A percentile compares a stretch with the other conserved stretches of the same genome.
Evolutionary conservation across 192 early-diverging fungal species (phyloP).

Genomic region (Glomus cerebriforme): DNA sequence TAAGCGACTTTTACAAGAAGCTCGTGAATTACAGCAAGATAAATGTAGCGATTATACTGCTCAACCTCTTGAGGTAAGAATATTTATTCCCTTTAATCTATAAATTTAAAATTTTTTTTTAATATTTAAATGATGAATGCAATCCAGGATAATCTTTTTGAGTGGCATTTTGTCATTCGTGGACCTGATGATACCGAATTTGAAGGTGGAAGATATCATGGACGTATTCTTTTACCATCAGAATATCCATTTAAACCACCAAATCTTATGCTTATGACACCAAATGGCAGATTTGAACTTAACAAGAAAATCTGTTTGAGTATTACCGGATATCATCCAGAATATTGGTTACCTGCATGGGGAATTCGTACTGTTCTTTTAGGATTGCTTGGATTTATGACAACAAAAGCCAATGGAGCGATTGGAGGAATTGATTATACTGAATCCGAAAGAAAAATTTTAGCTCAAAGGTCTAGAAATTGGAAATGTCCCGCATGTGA

Average conservation of each 20-base stretch:
- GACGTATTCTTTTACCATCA: slow-evolving; percentile 85
- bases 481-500: slow-evolving; percentile 24
- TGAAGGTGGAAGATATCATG: slow-evolving; percentile 88
- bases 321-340: slow-evolving; percentile 92
- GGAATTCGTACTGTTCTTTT: slow-evolving; percentile 89
- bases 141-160: slow-evolving; percentile 86
- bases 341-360: slow-evolving; percentile 97
- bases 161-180: slow-evolving; percentile 96
- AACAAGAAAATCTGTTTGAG: slow-evolving; percentile 94
- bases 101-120: not conserved
- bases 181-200: slow-evolving; percentile 88
- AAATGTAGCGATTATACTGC: slow-evolving; percentile 73
- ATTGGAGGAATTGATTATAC: slow-evolving; percentile 34
- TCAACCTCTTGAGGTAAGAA: slow-evolving; percentile 62
- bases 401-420: slow-evolving; percentile 59
- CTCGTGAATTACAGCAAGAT: slow-evolving; percentile 69
- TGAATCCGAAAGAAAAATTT: slow-evolving; percentile 15
- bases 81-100: not conserved
- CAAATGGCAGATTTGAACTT: slow-evolving; percentile 87
- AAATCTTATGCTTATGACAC: slow-evolving; percentile 75
- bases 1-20: slow-evolving; percentile 82
- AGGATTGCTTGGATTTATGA: slow-evolving; percentile 88
- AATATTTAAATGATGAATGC: not conserved
- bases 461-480: slow-evolving; percentile 19
- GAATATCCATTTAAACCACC: slow-evolving; percentile 97